Percentiles rank a stretch among this genome's conserved stretches.
These are phyloP conservation scores for Syzygium grande DNA, from an alignment of 345 rosid genomes.

Conservation along the genomic window DNA sequence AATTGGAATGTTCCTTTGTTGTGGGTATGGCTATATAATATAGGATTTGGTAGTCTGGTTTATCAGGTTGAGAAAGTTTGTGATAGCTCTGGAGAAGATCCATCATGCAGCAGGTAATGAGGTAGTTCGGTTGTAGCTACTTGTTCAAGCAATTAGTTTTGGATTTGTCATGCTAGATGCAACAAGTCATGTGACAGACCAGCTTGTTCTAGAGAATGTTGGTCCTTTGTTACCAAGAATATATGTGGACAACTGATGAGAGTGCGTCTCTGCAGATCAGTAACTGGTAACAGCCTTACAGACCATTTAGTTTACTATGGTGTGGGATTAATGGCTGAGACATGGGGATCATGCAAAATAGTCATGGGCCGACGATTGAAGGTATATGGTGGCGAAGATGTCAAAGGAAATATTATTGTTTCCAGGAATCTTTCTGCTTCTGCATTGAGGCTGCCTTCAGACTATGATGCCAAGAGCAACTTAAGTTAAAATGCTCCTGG, in stretches of 20 bases:
- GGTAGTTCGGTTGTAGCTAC: not conserved
- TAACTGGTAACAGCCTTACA: not conserved
- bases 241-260: not conserved
- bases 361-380: not conserved
- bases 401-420: not conserved
- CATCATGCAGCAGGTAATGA: constrained; percentile 58
- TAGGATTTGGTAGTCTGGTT: constrained; percentile 44
- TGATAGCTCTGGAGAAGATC: constrained; percentile 75
- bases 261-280: not conserved
- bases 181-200: not conserved
- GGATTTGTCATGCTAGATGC: not conserved
- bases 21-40: constrained; percentile 51
- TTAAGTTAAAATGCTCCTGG: not conserved
- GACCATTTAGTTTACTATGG: not conserved
- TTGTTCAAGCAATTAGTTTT: not conserved
- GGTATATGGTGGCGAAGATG: not conserved
- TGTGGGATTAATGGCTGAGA: not conserved
- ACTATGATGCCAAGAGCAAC: not conserved
- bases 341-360: not conserved
- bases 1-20: not conserved
- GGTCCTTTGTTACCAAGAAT: not conserved
- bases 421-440: not conserved
- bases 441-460: not conserved
- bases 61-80: constrained; percentile 10
- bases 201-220: not conserved